These are phyloP conservation scores for Podaxis pistillaris DNA, from an alignment of 768 basidiomycete species.

Conservation along the genomic window DNA sequence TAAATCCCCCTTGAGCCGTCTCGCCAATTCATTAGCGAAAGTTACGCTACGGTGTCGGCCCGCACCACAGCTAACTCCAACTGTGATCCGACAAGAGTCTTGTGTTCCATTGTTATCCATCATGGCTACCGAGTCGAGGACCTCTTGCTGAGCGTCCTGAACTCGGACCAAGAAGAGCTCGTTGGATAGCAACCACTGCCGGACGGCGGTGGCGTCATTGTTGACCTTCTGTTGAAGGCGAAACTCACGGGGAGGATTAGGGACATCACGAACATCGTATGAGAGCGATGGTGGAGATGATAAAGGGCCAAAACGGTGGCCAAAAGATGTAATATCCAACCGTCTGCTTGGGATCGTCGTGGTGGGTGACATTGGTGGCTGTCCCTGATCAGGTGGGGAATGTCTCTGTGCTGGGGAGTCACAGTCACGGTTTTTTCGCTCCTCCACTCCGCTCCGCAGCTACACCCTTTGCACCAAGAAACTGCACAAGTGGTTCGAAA, in stretches of 20 bases:
- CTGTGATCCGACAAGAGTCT: background rate
- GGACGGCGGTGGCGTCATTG: background rate
- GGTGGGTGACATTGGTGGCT: background rate
- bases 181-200: conserved; percentile 8
- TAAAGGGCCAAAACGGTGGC: background rate
- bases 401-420: no score
- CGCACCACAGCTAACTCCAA: conserved; percentile 1
- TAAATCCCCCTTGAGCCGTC: background rate
- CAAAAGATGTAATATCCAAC: conserved; percentile 3
- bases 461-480: no score
- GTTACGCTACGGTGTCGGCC: conserved; percentile 10
- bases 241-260: conserved; percentile 9
- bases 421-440: no score
- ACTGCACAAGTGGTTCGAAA: no score
- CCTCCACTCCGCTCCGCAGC: no score
- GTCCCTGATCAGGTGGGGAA: no score
- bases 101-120: background rate
- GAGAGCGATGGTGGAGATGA: background rate
- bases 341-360: background rate
- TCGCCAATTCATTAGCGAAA: conserved; percentile 1
- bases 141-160: background rate
- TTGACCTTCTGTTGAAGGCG: background rate
- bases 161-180: background rate
- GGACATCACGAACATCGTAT: conserved; percentile 5
- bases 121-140: background rate